Base-by-base conservation (phyloP, 129 eudicot species). In the Sambucus nigra region DNA sequence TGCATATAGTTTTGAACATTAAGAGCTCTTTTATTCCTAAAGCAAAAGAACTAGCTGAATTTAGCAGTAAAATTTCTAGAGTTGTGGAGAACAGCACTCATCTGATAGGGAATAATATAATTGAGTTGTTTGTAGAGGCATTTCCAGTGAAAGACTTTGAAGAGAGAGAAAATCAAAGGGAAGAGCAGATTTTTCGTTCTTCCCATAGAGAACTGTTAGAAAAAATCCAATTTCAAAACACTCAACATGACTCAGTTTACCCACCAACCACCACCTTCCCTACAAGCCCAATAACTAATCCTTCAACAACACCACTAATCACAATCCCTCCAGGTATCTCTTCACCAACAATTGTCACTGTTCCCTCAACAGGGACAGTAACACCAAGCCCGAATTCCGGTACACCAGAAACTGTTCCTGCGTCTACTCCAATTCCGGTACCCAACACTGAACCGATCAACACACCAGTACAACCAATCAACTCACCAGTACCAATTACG, bases 201-300 rank as follows among this genome's bases (percentile, higher is more conserved):
- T 65, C 55, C 22, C 80, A 53, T 25, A 69, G 82, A 72, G 67
- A 53, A 64, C 66, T 78, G n/a, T 1, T 63, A 2, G 52, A 65
- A 54, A 62, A 67, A 22, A 57, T 70, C 23, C 65, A 25, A 57
- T 33, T 20, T 17, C 60, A 68, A 55, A 22, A 72, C 39, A 63
- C 69, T 5, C 67, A 80, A 56, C 73, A 64, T 52, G 88, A 84
- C 68, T 51, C 67, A 23, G 62, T 73, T 26, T 69, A 75, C 64
- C 80, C 83, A 42, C 80, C 87, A 39, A 67, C 82, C 41, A 77
- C 73, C 25, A 61, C 70, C 48, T 61, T 77, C 52, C 87, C 86
- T 1, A 24, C 76, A 15, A 52, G 60, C 42, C 61, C 73, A 5
- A 24, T 61, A 20, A 60, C 53, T 7, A 53, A 72, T 65, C 74